These are phyloP conservation scores for Metschnikowia proteae DNA, from an alignment of 805 yeast genomes.

Conservation along the genomic window DNA sequence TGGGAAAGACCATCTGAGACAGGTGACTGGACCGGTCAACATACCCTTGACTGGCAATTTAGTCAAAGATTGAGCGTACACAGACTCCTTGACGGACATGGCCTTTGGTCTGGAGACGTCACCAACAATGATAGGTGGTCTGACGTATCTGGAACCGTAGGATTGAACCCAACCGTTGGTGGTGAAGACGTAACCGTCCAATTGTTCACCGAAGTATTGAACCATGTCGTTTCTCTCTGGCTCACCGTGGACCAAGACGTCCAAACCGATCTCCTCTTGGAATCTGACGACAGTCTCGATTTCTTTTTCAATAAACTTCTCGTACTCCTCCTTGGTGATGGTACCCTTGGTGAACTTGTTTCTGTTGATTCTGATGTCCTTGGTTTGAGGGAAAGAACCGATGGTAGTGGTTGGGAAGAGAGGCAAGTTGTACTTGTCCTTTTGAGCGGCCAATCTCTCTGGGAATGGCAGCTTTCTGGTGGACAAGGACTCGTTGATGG, in stretches of 20 bases:
- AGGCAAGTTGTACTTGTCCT: conserved; percentile 86
- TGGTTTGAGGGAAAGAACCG: conserved; percentile 99
- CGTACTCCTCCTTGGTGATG: conserved; percentile 91
- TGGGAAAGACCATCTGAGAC: conserved; percentile 99
- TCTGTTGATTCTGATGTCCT: conserved; percentile 98
- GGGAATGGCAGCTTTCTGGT: conserved; percentile 86
- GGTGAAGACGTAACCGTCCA: conserved; percentile 98
- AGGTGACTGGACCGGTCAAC: conserved; percentile 99
- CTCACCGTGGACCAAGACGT: conserved; percentile 99
- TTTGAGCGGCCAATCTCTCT: conserved; percentile 82
- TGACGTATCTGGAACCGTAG: conserved; percentile 99
- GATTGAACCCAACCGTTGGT: conserved; percentile 99
- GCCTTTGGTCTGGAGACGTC: conserved; percentile 98
- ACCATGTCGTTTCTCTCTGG: conserved; percentile 99
- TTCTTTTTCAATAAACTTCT: conserved; percentile 94
- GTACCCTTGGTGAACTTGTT: conserved; percentile 97
- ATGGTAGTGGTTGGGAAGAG: conserved; percentile 99
- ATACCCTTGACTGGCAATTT: conserved; percentile 98
- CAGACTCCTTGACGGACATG: conserved; percentile 98
- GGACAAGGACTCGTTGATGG: conserved; percentile 69
- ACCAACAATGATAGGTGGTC: conserved; percentile 99
- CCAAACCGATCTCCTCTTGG: conserved; percentile 99
- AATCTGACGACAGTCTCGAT: conserved; percentile 93
- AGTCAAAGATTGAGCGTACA: conserved; percentile 96
- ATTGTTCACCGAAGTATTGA: conserved; percentile 99